phyloP scores from a whole-genome alignment of 2,329 filamentous ascomycete genomes.

The Beauveria brongniartii region DNA sequence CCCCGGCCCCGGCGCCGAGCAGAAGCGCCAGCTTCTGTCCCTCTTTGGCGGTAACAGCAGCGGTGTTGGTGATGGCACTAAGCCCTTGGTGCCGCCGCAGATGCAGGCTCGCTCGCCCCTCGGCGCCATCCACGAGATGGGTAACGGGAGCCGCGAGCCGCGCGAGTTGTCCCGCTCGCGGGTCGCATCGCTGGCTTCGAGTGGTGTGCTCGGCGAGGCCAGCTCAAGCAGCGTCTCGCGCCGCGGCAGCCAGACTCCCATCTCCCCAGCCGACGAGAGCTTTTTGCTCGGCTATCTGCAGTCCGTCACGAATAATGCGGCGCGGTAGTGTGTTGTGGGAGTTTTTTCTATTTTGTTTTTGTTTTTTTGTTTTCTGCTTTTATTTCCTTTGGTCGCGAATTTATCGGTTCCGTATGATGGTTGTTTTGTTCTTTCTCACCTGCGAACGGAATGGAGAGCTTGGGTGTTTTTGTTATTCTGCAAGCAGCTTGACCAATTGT shows the following conservation, averaged over 20 bases:
- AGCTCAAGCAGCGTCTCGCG: constrained; percentile 24
- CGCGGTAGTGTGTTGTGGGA: constrained; percentile 19
- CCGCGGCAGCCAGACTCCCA: constrained; percentile 44
- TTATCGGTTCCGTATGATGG: background rate
- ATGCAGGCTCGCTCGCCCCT: constrained; percentile 5
- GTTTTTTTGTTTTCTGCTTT: background rate
- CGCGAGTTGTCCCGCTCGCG: constrained; percentile 25
- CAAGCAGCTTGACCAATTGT: background rate
- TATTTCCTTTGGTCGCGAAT: too few relatives aligned
- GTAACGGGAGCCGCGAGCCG: constrained; percentile 5
- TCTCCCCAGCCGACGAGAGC: constrained; percentile 63
- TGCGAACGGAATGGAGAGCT: background rate
- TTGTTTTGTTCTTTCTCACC: background rate
- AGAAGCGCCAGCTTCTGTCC: constrained; percentile 45
- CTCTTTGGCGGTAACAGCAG: constrained; percentile 42
- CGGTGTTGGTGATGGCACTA: background rate
- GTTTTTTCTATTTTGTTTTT: background rate
- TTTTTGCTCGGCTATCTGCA: constrained; percentile 73
- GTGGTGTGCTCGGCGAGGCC: constrained; percentile 22
- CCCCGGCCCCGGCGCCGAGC: constrained; percentile 24
- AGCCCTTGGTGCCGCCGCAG: background rate
- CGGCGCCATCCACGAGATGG: constrained; percentile 10
- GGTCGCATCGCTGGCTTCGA: constrained; percentile 36
- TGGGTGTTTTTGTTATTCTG: constrained; percentile 3
- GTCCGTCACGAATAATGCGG: constrained; percentile 36